Evolutionary conservation across 2,329 filamentous ascomycete genomes (phyloP), one percentile per base, ranked within the genome.

Genomic region (Alternaria brassicicola): DNA sequence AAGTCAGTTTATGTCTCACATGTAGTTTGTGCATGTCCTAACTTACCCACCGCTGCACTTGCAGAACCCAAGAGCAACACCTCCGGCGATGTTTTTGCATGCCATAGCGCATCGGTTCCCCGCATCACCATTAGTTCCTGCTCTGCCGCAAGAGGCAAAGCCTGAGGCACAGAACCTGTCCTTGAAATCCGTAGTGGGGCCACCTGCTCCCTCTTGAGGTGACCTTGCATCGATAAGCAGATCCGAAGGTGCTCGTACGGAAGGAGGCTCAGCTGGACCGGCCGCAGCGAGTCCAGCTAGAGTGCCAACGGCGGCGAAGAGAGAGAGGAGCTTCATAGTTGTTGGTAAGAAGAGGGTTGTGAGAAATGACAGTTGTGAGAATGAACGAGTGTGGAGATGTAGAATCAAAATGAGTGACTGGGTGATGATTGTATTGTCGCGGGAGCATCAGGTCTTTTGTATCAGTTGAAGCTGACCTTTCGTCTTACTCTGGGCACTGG

Each of bases 151-250:
- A 8, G 33, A 36, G 8, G n/a, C 33, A 10, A 0, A 36, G n/a
- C 33, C 33, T 2, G n/a, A 19, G 2, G 33, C 68, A 51, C 13
- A 65, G 53, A n/a, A 71, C 54, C 33, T 36, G 33, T 36, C 33
- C 1, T 36, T 19, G 33, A 36, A 36, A n/a, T 9, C 4, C 0
- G 33, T 36, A 12, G 17, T 36, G 1, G 2, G 6, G 3, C 10
- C 33, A 6, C 33, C 33, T 3, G 6, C 9, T 19, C 33, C 33
- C 2, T 36, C n/a, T 1, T 36, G 33, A 1, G 31, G 1, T 3
- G 13, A n/a, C 9, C 33, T 19, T 2, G 33, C 33, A 1, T 36
- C 33, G n/a, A 36, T 35, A 6, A 15, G 31, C 31, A 35, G 31
- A n/a, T 35, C 6, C 1, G 31, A 35, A n/a, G 31, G 31, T 35